These are phyloP conservation scores for Candida mesenterica DNA, from an alignment of 1,139 yeast genomes.

Conservation along the genomic window DNA sequence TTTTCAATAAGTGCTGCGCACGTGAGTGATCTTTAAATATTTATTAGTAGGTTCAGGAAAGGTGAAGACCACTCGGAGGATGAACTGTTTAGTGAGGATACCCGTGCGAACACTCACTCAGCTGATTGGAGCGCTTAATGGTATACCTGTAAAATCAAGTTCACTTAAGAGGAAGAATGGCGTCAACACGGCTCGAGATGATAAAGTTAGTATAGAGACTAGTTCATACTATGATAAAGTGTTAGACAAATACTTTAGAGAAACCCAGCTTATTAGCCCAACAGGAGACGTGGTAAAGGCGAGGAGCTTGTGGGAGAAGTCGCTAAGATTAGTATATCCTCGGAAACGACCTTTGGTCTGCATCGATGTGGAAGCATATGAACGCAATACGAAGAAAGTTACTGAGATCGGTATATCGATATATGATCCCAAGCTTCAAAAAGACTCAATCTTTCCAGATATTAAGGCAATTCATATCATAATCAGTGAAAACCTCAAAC, in stretches of 20 bases:
- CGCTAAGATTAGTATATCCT: slow-evolving; percentile 19
- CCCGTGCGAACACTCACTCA: too few species aligned
- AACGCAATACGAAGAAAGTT: slow-evolving; percentile 14
- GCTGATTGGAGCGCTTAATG: too few species aligned
- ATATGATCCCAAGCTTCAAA: slow-evolving; percentile 21
- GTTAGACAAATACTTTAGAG: slow-evolving; percentile 13
- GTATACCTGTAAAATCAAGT: too few species aligned
- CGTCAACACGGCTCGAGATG: too few species aligned
- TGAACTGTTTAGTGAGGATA: too few species aligned
- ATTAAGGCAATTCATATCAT: slow-evolving; percentile 20
- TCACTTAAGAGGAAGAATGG: too few species aligned
- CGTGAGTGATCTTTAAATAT: too few species aligned
- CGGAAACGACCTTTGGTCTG: slow-evolving; percentile 21
- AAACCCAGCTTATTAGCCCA: not conserved
- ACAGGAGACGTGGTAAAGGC: not conserved
- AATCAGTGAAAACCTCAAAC: slow-evolving; percentile 16
- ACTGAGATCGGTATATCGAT: slow-evolving; percentile 25
- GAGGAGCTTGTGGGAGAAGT: slow-evolving; percentile 5
- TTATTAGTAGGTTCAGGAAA: too few species aligned
- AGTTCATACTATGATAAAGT: slow-evolving; percentile 6
- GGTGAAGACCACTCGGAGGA: too few species aligned
- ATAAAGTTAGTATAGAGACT: too few species aligned
- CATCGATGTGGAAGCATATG: slow-evolving; percentile 26
- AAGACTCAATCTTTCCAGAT: slow-evolving; percentile 16
- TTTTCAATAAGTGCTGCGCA: too few species aligned